Percentiles rank a stretch among this genome's conserved stretches.
These are phyloP conservation scores for Phialocephala subalpina DNA, from an alignment of 2,329 filamentous ascomycete genomes.

Conservation along the genomic window DNA sequence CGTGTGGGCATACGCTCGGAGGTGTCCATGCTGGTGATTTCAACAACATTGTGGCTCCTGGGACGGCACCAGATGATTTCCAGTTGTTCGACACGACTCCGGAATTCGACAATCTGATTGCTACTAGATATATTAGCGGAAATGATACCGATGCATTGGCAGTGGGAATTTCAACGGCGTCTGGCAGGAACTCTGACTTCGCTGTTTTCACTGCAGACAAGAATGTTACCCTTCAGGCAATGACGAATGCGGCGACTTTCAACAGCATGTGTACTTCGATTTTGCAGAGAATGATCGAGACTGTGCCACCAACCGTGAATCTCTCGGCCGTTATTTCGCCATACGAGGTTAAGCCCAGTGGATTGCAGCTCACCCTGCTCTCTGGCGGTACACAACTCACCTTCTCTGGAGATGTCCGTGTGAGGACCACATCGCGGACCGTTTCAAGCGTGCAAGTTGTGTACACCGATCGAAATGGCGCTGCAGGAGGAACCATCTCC, in stretches of 20 bases:
- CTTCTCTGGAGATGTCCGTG: conserved; percentile 63
- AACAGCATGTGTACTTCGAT: conserved; percentile 56
- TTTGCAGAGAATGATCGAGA: conserved; percentile 68
- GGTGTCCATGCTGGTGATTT: conserved; percentile 64
- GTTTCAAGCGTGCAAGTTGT: conserved; percentile 58
- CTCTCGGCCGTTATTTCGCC: conserved; percentile 61
- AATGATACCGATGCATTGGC: conserved; percentile 63
- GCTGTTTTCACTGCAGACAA: conserved; percentile 62
- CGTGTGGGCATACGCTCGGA: conserved; percentile 68
- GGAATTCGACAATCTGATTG: conserved; percentile 64
- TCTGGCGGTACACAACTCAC: conserved; percentile 55
- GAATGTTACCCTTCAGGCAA: conserved; percentile 60
- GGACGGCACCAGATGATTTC: conserved; percentile 51
- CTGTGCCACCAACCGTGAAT: conserved; percentile 58
- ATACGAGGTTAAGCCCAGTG: conserved; percentile 67
- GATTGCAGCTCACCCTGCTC: conserved; percentile 62
- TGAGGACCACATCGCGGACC: conserved; percentile 58
- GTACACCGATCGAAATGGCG: conserved; percentile 64
- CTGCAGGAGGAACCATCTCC: conserved; percentile 54
- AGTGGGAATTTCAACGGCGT: conserved; percentile 55
- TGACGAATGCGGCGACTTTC: conserved; percentile 56
- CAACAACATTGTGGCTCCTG: conserved; percentile 57
- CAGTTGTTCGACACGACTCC: conserved; percentile 57
- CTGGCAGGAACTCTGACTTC: conserved; percentile 57
- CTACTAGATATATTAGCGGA: conserved; percentile 63